Evolutionary conservation across 2,329 filamentous ascomycete species (phyloP).

Genomic region (Exophiala spinifera): DNA sequence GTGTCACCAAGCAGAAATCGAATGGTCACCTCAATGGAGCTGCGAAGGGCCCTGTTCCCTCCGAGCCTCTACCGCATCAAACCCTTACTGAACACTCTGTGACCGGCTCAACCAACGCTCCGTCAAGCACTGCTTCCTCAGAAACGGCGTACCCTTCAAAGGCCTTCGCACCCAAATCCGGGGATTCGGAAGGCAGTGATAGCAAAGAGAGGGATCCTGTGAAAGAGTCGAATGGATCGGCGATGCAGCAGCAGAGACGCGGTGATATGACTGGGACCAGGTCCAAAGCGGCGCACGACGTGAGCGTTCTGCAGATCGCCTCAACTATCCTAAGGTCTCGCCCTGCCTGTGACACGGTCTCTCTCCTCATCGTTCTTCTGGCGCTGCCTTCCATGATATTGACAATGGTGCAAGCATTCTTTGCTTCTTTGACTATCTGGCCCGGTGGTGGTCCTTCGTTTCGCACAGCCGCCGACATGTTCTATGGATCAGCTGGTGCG

Average conservation of each 20-base stretch:
- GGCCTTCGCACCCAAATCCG: neutral
- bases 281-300: conserved; percentile 65
- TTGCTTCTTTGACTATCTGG: conserved; percentile 89
- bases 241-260: conserved; percentile 44
- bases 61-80: conserved; percentile 22
- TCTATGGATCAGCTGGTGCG: conserved; percentile 80
- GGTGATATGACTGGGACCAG: conserved; percentile 70
- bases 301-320: conserved; percentile 71
- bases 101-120: conserved; percentile 9
- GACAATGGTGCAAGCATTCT: conserved; percentile 85
- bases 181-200: conserved; percentile 8
- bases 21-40: conserved; percentile 54
- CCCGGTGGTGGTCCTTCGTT: conserved; percentile 74
- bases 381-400: conserved; percentile 85
- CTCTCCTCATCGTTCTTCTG: conserved; percentile 92
- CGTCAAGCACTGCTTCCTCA: neutral
- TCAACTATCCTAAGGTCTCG: conserved; percentile 85
- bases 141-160: neutral
- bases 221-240: conserved; percentile 22
- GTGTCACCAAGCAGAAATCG: conserved; percentile 58
- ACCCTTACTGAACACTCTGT: conserved; percentile 8
- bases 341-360: conserved; percentile 89
- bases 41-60: conserved; percentile 41
- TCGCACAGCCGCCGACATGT: conserved; percentile 83
- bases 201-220: conserved; percentile 17